Base-by-base conservation (phyloP, 257 asterid genomes). In the Solanum verrucosum region DNA sequence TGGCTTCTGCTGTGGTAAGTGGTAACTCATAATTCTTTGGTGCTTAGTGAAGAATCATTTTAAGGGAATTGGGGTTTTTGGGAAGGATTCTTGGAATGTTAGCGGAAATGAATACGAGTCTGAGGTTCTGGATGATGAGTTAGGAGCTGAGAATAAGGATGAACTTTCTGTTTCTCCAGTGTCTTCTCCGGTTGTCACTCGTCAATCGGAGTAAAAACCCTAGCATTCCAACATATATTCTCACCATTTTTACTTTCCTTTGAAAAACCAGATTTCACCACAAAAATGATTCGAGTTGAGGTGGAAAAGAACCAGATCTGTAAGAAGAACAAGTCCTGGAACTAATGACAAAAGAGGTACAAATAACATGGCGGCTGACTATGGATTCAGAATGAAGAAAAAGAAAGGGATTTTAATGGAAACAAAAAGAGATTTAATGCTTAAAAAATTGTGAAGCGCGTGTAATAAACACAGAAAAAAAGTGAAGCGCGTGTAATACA, bases 301-400 rank as follows among this genome's bases (percentile, higher is more conserved):
- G 85, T 95, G 98, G 68, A 95, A 89, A 8, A 94, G 90, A 13
- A 94, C 98, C 2, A 95, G 94, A 87, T 95, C 95, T 3, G 95
- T 92, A 1, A 95, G 88, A 12, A 90, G 73, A 25, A 98, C 96
- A 23, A 95, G 95, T 87, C 94, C 94, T 20, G 90, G 38, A 0
- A 96, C 95, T 9, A 95, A 93, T 82, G 89, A 52, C 63, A 52
- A 52, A 52, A 52, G 63, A 52, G 63, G 63, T 6, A 52, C n/a
- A 52, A 52, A 18, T 18, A 1, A 52, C 63, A 52, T 1, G 63
- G 63, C 63, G 63, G 63, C 63, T 52, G 0, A 52, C 10, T 18
- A 52, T 52, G 63, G 63, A 52, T 52, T 52, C 63, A 52, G 63
- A 52, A 52, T 52, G 1, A 18, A 52, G n/a, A 18, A 52, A 52